Base-by-base conservation (phyloP, 306 rosid genomes). In the Cucurbita ficifolia region DNA sequence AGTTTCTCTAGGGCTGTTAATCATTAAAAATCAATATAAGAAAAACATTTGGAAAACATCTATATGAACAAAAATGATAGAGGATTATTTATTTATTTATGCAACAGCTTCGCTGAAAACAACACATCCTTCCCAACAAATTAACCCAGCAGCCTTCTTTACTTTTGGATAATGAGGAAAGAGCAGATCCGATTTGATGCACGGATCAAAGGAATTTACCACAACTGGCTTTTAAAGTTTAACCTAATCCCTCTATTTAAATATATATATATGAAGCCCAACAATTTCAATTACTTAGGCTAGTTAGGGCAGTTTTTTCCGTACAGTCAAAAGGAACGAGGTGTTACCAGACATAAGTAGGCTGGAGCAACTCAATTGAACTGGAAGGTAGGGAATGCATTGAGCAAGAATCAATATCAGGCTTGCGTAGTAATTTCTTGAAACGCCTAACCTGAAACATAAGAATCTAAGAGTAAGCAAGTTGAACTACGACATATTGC, bases 381-480 rank as follows among this genome's bases (percentile, higher is more conserved):
- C 63, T 76, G 52, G 91, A 75, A 74, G 97, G 87, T 69, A 91
- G 16, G 48, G 78, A 9, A 74, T 89, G 84, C 43, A 67, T 82
- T 11, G 56, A 73, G 75, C 86, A 91, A 79, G 89, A 82, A 75
- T 84, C 82, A 56, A 79, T 88, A 61, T 89, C 96, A 62, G 96
- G 96, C 84, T 94, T 91, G 59, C 53, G 86, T 80, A 94, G 84
- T 80, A 89, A 79, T 83, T 82, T 89, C 85, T 89, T 86, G 79
- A 94, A 94, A 78, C 81, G 89, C 73, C 87, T 82, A 75, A 83
- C 87, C 99, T 94, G 89, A 76, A 64, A 77, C 67, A 45, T 42
- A 49, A 13, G 70, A 57, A 76, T 43, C 78, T 36, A 81, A 60
- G 67, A 74, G 21, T 16, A 73, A 59, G 39, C 45, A 43, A 75